These are phyloP conservation scores for Metschnikowia cubensis DNA, from an alignment of 805 yeast species.

Conservation along the genomic window DNA sequence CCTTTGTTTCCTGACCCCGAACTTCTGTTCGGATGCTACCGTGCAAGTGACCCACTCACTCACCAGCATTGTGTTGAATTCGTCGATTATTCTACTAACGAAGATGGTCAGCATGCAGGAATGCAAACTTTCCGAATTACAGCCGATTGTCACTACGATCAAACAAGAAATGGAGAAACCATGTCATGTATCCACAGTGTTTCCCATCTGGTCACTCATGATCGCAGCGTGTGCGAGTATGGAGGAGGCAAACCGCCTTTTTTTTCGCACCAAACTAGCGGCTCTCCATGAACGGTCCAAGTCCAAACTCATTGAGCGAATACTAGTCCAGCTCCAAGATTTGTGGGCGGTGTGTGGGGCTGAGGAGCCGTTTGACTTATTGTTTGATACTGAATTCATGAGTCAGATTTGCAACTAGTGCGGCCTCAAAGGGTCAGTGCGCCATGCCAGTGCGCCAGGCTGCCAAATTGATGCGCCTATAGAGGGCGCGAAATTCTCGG, in stretches of 20 bases:
- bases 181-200: conserved; percentile 8
- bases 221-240: conserved; percentile 15
- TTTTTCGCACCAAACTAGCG: conserved; percentile 7
- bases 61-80: conserved; percentile 11
- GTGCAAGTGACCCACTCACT: conserved; percentile 9
- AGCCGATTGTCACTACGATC: conserved; percentile 5
- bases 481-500: neutral
- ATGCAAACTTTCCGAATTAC: conserved; percentile 1
- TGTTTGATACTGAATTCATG: conserved; percentile 14
- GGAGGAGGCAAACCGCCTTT: conserved; percentile 2
- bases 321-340: conserved; percentile 11
- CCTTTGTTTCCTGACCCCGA: conserved; percentile 2
- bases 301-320: conserved; percentile 9
- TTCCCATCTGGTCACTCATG: conserved; percentile 17
- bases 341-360: conserved; percentile 14
- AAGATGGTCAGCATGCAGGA: conserved; percentile 8
- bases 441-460: too few relatives aligned
- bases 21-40: neutral
- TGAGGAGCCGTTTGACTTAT: conserved; percentile 14
- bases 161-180: conserved; percentile 8
- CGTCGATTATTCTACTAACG: conserved; percentile 10
- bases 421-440: neutral
- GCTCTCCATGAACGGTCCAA: conserved; percentile 5
- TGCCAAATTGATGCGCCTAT: too few relatives aligned
- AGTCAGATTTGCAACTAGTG: conserved; percentile 12